These are phyloP conservation scores for Meredithiella fracta DNA, from an alignment of 2,329 filamentous ascomycete species.

Conservation along the genomic window DNA sequence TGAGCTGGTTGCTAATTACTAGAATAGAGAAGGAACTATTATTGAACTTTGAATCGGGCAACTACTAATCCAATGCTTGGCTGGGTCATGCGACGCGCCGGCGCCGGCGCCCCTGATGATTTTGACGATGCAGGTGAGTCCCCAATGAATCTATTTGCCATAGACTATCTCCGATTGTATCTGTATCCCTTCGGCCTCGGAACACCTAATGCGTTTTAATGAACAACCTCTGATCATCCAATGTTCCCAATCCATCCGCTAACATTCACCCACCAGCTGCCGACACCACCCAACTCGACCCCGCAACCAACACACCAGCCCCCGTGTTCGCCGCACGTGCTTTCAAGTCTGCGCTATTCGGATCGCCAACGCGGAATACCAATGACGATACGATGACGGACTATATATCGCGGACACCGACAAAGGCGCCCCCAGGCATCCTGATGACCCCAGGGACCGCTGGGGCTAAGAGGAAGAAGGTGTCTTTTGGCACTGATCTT, in stretches of 20 bases:
- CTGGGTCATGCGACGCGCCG: constrained; percentile 38
- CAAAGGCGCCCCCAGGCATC: constrained; percentile 37
- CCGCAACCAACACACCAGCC: constrained; percentile 43
- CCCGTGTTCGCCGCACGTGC: constrained; percentile 51
- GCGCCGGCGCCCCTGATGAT: constrained; percentile 25
- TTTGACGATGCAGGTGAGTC: constrained; percentile 8
- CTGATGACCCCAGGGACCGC: constrained; percentile 48
- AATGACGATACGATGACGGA: constrained; percentile 21
- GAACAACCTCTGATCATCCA: too few species aligned
- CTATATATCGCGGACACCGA: constrained; percentile 26
- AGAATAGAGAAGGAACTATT: too few species aligned
- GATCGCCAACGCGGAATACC: constrained; percentile 31
- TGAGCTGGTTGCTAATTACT: too few species aligned
- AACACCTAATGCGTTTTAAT: too few species aligned
- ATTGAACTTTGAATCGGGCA: too few species aligned
- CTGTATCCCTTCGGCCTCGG: too few species aligned
- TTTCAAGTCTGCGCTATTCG: constrained; percentile 47
- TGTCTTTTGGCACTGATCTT: constrained; percentile 46
- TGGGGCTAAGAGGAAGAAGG: constrained; percentile 43
- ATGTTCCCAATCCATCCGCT: too few species aligned
- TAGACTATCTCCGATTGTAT: too few species aligned
- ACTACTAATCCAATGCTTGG: too few species aligned
- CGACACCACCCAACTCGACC: constrained; percentile 33
- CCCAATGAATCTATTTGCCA: not conserved
- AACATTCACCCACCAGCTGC: constrained; percentile 14